A percentile compares a stretch with the other conserved stretches of the same genome.
phyloP scores from a whole-genome alignment of 2,329 filamentous ascomycete species.

The Pseudogymnoascus sp. region DNA sequence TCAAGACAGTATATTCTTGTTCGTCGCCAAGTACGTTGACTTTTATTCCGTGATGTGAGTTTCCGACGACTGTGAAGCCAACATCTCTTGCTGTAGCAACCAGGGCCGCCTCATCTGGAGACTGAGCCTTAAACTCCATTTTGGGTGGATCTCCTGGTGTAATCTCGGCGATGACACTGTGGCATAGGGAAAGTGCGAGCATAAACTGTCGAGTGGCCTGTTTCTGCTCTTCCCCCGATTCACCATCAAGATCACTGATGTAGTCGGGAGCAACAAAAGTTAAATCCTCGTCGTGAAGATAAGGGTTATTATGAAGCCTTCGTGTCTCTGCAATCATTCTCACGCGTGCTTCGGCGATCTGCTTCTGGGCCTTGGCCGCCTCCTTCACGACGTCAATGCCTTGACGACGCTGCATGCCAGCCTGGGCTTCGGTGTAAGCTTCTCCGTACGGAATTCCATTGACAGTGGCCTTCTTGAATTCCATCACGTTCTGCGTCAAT shows the following conservation, averaged over 20 bases:
- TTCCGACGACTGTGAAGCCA: conserved; percentile 85
- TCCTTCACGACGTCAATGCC: conserved; percentile 82
- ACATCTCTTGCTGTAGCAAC: conserved; percentile 91
- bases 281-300: conserved; percentile 77
- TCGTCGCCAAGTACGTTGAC: conserved; percentile 84
- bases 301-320: conserved; percentile 77
- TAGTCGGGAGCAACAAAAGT: conserved; percentile 92
- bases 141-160: conserved; percentile 81
- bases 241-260: conserved; percentile 70
- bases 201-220: conserved; percentile 81
- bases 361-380: conserved; percentile 57
- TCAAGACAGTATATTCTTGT: conserved; percentile 75
- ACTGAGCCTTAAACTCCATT: conserved; percentile 95
- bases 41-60: conserved; percentile 69
- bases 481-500: conserved; percentile 89
- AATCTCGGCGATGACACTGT: conserved; percentile 88
- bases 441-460: conserved; percentile 96
- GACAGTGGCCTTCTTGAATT: conserved; percentile 97
- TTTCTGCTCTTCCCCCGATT: conserved; percentile 67
- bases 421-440: conserved; percentile 93
- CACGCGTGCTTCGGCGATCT: conserved; percentile 70
- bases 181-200: conserved; percentile 89
- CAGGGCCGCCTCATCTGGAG: conserved; percentile 88
- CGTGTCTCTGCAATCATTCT: conserved; percentile 66
- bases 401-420: conserved; percentile 87